These are phyloP conservation scores for Metarhizium album DNA, from an alignment of 2,329 filamentous ascomycete genomes.

Conservation along the genomic window DNA sequence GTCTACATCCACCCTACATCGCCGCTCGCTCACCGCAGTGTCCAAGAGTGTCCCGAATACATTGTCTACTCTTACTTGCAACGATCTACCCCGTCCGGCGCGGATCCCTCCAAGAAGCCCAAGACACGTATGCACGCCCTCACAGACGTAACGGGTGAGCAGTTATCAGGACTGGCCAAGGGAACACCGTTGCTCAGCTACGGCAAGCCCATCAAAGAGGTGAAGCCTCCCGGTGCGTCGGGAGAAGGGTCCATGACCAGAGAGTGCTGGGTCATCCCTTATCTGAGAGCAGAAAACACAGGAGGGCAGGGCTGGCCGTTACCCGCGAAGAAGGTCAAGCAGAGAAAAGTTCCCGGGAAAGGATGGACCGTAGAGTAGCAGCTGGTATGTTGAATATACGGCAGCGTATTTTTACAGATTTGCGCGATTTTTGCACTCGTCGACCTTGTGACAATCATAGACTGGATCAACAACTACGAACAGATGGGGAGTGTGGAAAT, in stretches of 20 bases:
- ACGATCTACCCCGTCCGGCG: slow-evolving; percentile 43
- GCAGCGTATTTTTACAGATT: background rate
- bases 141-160: slow-evolving; percentile 63
- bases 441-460: background rate
- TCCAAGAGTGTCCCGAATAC: slow-evolving; percentile 72
- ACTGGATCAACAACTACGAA: background rate
- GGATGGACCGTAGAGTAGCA: slow-evolving; percentile 60
- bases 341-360: slow-evolving; percentile 60
- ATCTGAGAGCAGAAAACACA: slow-evolving; percentile 56
- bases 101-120: slow-evolving; percentile 42
- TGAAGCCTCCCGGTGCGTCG: slow-evolving; percentile 33
- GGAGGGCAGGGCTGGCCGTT: slow-evolving; percentile 72
- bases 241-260: slow-evolving; percentile 35
- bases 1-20: slow-evolving; percentile 87
- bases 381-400: background rate
- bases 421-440: background rate
- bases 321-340: slow-evolving; percentile 72
- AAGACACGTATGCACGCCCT: slow-evolving; percentile 84
- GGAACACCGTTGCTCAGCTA: slow-evolving; percentile 76
- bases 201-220: slow-evolving; percentile 85
- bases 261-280: slow-evolving; percentile 77
- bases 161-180: slow-evolving; percentile 69
- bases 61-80: slow-evolving; percentile 83
- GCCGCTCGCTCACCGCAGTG: slow-evolving; percentile 58
- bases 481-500: background rate